Conservation (phyloP, 1,139 yeast genomes). For the Zygoascus meyerae region DNA sequence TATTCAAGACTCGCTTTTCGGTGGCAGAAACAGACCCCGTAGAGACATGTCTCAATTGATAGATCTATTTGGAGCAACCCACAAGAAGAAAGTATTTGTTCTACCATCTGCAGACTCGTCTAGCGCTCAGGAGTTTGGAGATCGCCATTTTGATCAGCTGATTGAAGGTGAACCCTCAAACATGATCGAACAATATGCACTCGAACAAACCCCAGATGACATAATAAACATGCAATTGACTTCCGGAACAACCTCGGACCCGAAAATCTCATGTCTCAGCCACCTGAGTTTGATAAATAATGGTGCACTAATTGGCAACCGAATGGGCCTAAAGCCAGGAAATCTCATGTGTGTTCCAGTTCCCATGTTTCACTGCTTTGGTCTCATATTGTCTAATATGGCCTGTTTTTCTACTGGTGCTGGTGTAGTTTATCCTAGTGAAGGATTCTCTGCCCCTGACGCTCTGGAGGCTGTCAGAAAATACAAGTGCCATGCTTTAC, state of each 20-base stretch:
- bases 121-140: conserved; percentile 7
- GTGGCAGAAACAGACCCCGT: conserved; percentile 16
- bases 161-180: conserved; percentile 5
- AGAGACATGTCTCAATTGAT: conserved; percentile 15
- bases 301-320: conserved; percentile 27
- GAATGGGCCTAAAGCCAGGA: conserved; percentile 29
- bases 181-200: background rate
- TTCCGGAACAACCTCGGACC: conserved; percentile 32
- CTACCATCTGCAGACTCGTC: conserved; percentile 3
- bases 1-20: conserved; percentile 20
- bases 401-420: conserved; percentile 29
- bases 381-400: conserved; percentile 32
- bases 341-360: conserved; percentile 33
- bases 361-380: conserved; percentile 35
- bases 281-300: conserved; percentile 31
- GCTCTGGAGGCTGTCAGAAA: conserved; percentile 26
- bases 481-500: conserved; percentile 29
- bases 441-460: conserved; percentile 28
- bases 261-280: conserved; percentile 30
- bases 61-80: conserved; percentile 3
- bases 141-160: conserved; percentile 9
- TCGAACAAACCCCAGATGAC: conserved; percentile 18
- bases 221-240: conserved; percentile 33
- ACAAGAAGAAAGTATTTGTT: conserved; percentile 8
- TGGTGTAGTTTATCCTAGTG: conserved; percentile 30